Conservation (phyloP, 768 basidiomycete species). For the Panellus pusillus region DNA sequence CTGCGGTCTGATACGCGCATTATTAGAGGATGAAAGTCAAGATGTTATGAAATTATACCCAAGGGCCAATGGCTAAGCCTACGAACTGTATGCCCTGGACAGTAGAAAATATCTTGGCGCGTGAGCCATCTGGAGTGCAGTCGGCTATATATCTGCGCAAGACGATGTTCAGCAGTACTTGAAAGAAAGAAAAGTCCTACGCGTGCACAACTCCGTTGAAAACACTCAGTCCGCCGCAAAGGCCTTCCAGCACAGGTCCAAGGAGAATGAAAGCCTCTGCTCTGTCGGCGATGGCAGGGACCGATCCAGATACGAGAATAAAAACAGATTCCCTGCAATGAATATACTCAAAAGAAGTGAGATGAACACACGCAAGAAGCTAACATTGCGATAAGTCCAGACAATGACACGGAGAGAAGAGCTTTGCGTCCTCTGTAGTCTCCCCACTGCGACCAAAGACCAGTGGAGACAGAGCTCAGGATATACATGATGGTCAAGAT, state of each 20-base stretch:
- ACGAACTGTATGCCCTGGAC: slow-evolving; percentile 76
- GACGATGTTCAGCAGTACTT: slow-evolving; percentile 21
- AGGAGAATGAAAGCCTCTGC: slow-evolving; percentile 61
- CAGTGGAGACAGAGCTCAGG: slow-evolving; percentile 79
- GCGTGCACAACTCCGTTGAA: slow-evolving; percentile 68
- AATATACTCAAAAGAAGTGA: slow-evolving; percentile 7
- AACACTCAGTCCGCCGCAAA: slow-evolving; percentile 69
- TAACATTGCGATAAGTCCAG: slow-evolving; percentile 75
- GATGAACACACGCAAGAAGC: slow-evolving; percentile 25
- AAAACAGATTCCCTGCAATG: slow-evolving; percentile 70
- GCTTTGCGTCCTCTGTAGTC: slow-evolving; percentile 76
- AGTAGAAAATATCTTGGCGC: slow-evolving; percentile 57
- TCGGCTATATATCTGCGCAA: slow-evolving; percentile 53
- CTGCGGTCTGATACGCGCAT: slow-evolving; percentile 34
- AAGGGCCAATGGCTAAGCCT: slow-evolving; percentile 78
- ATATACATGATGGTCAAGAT: slow-evolving; percentile 78
- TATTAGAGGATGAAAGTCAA: background rate
- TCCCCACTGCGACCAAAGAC: slow-evolving; percentile 83
- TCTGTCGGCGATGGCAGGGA: slow-evolving; percentile 59
- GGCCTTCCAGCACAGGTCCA: slow-evolving; percentile 78
- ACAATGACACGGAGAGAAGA: slow-evolving; percentile 63
- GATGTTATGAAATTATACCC: slow-evolving; percentile 44
- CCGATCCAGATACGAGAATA: slow-evolving; percentile 69
- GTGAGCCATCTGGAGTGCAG: slow-evolving; percentile 53
- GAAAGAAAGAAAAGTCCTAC: slow-evolving; percentile 49